Conservation (phyloP, 345 rosid genomes). For the Murraya paniculata region DNA sequence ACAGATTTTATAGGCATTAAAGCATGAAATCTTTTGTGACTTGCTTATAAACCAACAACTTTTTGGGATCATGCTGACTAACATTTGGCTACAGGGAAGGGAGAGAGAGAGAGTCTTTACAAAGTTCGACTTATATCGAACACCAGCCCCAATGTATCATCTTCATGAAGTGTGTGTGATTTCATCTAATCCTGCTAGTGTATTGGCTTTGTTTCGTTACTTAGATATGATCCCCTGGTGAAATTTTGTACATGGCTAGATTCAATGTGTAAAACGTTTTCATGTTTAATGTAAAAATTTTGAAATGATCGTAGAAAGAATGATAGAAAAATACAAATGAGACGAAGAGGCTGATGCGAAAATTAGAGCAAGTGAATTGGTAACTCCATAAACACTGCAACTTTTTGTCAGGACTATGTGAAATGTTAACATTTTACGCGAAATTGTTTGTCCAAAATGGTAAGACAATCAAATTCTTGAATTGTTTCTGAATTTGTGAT, state of each 20-base stretch:
- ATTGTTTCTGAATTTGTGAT: too few species aligned
- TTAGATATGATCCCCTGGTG: neutral
- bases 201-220: neutral
- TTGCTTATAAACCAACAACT: neutral
- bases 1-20: neutral
- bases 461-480: too few species aligned
- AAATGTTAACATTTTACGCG: neutral
- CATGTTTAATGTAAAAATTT: neutral
- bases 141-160: constrained; percentile 33
- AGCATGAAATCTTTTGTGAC: neutral
- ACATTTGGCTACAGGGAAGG: constrained; percentile 52
- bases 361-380: neutral
- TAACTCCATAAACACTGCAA: neutral
- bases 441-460: neutral
- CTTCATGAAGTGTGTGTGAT: constrained; percentile 31
- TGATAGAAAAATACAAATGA: neutral
- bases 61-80: neutral
- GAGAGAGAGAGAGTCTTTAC: constrained; percentile 50
- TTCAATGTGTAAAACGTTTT: neutral
- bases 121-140: constrained; percentile 80
- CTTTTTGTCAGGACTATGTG: neutral
- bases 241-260: constrained; percentile 15
- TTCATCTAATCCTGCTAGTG: constrained; percentile 8
- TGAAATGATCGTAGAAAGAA: neutral
- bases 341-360: neutral